phyloP scores from a whole-genome alignment of 148 eudicot species.

The Mesembryanthemum crystallinum region DNA sequence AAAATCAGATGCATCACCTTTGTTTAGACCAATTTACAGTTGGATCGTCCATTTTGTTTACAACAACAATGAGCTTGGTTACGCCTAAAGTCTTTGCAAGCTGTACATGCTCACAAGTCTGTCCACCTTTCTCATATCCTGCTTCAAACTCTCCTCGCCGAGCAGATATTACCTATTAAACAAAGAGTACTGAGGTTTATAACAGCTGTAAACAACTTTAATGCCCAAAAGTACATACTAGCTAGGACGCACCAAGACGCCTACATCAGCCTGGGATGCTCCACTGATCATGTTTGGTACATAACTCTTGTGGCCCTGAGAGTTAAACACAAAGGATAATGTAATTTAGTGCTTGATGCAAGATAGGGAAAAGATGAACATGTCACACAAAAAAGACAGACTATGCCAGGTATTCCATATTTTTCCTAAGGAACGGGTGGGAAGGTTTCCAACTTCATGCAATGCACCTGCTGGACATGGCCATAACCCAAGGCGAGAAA shows the following conservation, averaged over 20 bases:
- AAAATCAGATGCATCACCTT: conserved; percentile 34
- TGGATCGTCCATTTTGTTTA: conserved; percentile 71
- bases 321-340: not conserved
- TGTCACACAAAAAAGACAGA: not conserved
- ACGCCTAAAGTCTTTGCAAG: conserved; percentile 73
- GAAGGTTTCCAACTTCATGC: too few relatives aligned
- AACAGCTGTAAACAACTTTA: too few relatives aligned
- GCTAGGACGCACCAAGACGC: conserved; percentile 47
- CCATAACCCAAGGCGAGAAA: too few relatives aligned
- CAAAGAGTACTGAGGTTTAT: not conserved
- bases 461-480: too few relatives aligned
- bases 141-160: conserved; percentile 73
- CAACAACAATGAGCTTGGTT: conserved; percentile 54
- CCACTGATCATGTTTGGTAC: conserved; percentile 74
- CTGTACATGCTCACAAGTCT: conserved; percentile 69
- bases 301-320: conserved; percentile 67
- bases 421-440: not conserved
- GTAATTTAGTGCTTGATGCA: not conserved
- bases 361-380: not conserved
- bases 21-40: conserved; percentile 62
- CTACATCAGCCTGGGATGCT: conserved; percentile 68
- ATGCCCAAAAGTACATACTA: too few relatives aligned
- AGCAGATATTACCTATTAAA: conserved; percentile 56
- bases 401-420: too few relatives aligned
- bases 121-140: conserved; percentile 70